Evolutionary conservation across 306 rosid species (phyloP).

Genomic region (Oemleria cerasiformis): DNA sequence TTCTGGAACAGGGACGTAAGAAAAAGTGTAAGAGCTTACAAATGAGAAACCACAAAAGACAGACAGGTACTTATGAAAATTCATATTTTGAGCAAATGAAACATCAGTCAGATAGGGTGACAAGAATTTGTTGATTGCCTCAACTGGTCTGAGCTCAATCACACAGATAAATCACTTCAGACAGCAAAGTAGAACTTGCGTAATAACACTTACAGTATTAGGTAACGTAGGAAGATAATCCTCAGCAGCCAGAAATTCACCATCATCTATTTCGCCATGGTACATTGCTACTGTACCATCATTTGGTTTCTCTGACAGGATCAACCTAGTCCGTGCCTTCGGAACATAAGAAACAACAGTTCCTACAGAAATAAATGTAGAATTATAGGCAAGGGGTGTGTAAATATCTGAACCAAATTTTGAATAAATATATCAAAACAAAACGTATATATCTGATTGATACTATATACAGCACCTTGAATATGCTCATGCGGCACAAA

Average conservation of each 20-base stretch:
- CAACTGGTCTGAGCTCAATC: not conserved
- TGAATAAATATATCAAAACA: not conserved
- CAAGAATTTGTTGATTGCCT: not conserved
- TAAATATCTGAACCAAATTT: not conserved
- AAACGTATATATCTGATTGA: conserved; percentile 7
- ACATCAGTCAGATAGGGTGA: not conserved
- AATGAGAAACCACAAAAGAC: not conserved
- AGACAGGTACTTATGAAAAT: not conserved
- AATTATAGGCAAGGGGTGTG: conserved; percentile 21
- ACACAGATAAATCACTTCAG: conserved; percentile 23
- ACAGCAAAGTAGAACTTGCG: conserved; percentile 6
- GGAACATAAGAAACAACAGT: conserved; percentile 40
- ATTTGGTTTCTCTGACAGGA: conserved; percentile 78
- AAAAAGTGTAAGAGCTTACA: not conserved
- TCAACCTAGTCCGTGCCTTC: conserved; percentile 58
- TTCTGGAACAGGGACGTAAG: not conserved
- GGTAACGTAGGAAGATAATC: conserved; percentile 85
- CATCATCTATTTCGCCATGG: conserved; percentile 62
- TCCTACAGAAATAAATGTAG: conserved; percentile 50
- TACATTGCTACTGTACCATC: conserved; percentile 90
- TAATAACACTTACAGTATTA: conserved; percentile 68
- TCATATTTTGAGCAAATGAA: not conserved
- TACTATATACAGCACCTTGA: conserved; percentile 59
- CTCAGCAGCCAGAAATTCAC: conserved; percentile 50
- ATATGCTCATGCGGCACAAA: conserved; percentile 52